Evolutionary conservation across 2,329 filamentous ascomycete genomes (phyloP), one percentile per base, ranked within the genome.

Genomic region (Diplocarpon rosae): DNA sequence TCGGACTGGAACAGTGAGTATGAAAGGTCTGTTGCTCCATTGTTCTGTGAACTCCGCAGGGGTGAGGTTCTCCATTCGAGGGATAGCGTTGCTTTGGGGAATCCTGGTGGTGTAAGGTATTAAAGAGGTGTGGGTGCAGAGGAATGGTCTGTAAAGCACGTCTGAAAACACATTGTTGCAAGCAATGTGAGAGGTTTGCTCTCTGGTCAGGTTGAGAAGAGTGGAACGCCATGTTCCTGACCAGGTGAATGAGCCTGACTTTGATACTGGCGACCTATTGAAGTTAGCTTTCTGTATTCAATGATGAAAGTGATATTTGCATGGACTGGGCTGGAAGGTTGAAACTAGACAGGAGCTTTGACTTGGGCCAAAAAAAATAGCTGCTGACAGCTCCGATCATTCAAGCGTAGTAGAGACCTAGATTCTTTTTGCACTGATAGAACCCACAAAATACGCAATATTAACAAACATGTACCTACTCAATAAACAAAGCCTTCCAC

Each of bases 81-180:
- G 60, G 42, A 96, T 94, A 53, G 78, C 68, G 60, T 95, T 95
- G 31, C 67, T 63, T 29, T 65, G 56, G 2, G 89, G 88, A 31
- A 95, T 95, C 40, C 75, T 76, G 17, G 70, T 69, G 8, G 78
- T 73, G 61, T 82, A 95, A 2, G 76, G 74, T 6, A 68, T 62
- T 33, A 94, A 66, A 1, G 74, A 65, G 24, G 88, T 79, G 59
- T 94, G 78, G 37, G 86, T 83, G 67, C 90, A 96, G 54, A 85
- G 82, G 62, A 93, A 96, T 0, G 90, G 90, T 9, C 89, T 78
- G 63, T 95, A 86, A 17, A 96, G 72, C 7, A 85, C 80, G 64
- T 98, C 90, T 12, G 90, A 95, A 63, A 85, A 96, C 41, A 96
- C 78, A 56, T 80, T 77, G 41, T 73, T 73, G 65, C 89, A 95